Evolutionary conservation across 345 rosid genomes (phyloP).

Genomic region (Gossypium anomalum): DNA sequence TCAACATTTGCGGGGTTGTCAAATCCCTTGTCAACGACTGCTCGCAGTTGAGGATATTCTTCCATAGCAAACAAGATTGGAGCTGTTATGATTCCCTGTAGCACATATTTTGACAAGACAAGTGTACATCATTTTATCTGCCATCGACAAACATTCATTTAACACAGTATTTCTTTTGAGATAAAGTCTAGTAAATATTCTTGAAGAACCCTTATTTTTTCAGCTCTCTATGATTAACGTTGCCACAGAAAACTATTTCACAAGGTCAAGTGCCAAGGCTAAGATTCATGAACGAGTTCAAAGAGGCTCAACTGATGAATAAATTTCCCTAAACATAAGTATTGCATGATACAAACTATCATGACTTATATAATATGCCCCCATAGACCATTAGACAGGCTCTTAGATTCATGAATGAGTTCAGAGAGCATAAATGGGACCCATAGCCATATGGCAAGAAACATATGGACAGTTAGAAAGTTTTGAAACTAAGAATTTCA

Average conservation of each 20-base stretch:
- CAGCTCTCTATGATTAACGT: not conserved
- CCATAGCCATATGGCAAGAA: not conserved
- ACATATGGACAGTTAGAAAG: not conserved
- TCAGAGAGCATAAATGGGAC: not conserved
- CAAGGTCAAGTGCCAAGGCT: not conserved
- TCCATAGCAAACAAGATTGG: conserved; percentile 87
- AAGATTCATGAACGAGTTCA: not conserved
- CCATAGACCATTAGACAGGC: not conserved
- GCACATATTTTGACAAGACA: not conserved
- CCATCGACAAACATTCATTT: not conserved
- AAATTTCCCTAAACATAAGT: not conserved
- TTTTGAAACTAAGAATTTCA: not conserved
- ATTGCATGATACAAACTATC: not conserved
- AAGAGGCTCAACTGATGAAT: not conserved
- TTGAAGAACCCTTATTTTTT: not conserved
- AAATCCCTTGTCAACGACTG: conserved; percentile 58
- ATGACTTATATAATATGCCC: conserved; percentile 4
- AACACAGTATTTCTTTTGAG: not conserved
- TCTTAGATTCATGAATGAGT: not conserved
- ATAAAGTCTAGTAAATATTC: not conserved
- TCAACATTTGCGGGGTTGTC: conserved; percentile 57
- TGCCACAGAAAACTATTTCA: not conserved
- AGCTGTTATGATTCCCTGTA: conserved; percentile 79
- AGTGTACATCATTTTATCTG: not conserved
- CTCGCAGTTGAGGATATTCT: conserved; percentile 71